phyloP scores from a whole-genome alignment of 2,329 filamentous ascomycete species.

The Alternaria panax region DNA sequence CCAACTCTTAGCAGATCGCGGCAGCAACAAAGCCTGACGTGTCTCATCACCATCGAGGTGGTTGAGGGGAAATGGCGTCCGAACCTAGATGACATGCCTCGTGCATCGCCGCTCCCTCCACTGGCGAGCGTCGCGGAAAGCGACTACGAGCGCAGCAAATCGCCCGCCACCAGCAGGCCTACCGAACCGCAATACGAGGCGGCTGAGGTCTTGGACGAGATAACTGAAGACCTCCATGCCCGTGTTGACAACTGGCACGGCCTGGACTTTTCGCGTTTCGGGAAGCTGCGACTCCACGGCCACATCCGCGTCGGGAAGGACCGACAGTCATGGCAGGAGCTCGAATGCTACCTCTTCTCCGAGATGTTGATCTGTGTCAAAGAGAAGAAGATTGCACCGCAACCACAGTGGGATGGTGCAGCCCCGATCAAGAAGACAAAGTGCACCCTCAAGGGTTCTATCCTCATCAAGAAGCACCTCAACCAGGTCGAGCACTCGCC shows the following conservation, averaged over 20 bases:
- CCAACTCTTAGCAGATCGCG: slow-evolving; percentile 90
- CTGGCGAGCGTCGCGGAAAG: slow-evolving; percentile 56
- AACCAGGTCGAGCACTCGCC: slow-evolving; percentile 79
- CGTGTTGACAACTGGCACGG: slow-evolving; percentile 99
- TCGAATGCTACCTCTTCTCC: slow-evolving; percentile 95
- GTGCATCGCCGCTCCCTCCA: slow-evolving; percentile 59
- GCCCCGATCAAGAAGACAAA: slow-evolving; percentile 68
- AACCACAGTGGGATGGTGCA: slow-evolving; percentile 71
- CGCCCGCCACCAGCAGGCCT: slow-evolving; percentile 61
- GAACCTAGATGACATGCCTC: slow-evolving; percentile 77
- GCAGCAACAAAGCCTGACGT: slow-evolving; percentile 94
- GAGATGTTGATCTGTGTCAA: slow-evolving; percentile 99
- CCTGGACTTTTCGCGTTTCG: slow-evolving; percentile 90
- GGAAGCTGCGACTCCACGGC: slow-evolving; percentile 87
- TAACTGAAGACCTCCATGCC: slow-evolving; percentile 81
- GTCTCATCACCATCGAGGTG: slow-evolving; percentile 91
- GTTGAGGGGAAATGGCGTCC: slow-evolving; percentile 90
- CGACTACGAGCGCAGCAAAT: slow-evolving; percentile 61
- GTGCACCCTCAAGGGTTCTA: slow-evolving; percentile 94
- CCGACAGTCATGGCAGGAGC: slow-evolving; percentile 93
- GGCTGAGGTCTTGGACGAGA: slow-evolving; percentile 77
- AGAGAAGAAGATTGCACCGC: slow-evolving; percentile 77
- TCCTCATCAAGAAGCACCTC: slow-evolving; percentile 96
- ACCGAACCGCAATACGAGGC: slow-evolving; percentile 71
- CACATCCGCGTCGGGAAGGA: slow-evolving; percentile 95